Conservation (phyloP, 2,329 filamentous ascomycete species). For the Byssothecium circinans region DNA sequence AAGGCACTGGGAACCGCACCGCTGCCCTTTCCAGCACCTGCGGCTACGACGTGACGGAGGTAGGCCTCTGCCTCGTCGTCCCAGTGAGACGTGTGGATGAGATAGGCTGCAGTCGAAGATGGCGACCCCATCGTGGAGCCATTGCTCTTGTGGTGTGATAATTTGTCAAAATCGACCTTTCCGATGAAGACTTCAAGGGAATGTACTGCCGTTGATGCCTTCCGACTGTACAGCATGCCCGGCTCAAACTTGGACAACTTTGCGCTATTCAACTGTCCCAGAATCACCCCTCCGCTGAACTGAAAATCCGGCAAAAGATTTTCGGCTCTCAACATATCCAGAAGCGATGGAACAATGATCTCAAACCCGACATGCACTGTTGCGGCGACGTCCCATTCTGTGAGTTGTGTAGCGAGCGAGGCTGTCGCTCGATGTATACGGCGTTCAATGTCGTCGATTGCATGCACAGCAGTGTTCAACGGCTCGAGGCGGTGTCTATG, state of each 20-base stretch:
- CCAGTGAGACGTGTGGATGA: constrained; percentile 38
- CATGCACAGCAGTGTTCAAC: too few species aligned
- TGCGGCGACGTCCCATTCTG: background rate
- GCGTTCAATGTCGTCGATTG: background rate
- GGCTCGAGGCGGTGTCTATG: background rate
- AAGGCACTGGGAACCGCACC: constrained; percentile 34
- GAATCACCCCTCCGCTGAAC: constrained; percentile 1
- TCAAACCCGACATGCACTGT: constrained; percentile 17
- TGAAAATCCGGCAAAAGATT: constrained; percentile 5
- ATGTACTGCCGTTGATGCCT: constrained; percentile 34
- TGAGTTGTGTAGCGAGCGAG: background rate
- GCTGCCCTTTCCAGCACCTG: background rate
- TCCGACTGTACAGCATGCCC: constrained; percentile 4
- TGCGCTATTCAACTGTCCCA: background rate
- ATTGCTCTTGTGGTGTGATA: constrained; percentile 36
- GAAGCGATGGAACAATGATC: constrained; percentile 12
- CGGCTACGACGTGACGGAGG: constrained; percentile 14
- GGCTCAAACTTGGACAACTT: constrained; percentile 8
- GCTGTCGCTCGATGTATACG: background rate
- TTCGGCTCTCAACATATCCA: too few species aligned
- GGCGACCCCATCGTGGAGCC: constrained; percentile 46
- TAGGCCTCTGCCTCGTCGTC: constrained; percentile 39
- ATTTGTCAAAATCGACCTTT: constrained; percentile 40
- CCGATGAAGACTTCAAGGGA: constrained; percentile 47
- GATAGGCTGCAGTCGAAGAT: constrained; percentile 45